A percentile compares a stretch with the other conserved stretches of the same genome.
phyloP scores from a whole-genome alignment of 768 basidiomycete genomes.

The Tricholoma sp. region DNA sequence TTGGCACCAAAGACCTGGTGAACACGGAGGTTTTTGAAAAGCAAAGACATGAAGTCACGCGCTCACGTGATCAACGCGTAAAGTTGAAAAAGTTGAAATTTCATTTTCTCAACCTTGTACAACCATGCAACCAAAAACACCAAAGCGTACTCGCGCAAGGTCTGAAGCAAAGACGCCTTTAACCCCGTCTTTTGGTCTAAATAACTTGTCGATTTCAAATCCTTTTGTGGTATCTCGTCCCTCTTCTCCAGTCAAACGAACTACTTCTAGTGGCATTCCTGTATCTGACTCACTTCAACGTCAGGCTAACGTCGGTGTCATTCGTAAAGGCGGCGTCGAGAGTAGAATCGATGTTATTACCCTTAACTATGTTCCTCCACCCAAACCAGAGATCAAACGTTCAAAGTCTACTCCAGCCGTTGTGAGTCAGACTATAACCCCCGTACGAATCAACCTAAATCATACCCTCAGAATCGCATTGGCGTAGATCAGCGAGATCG shows the following conservation, averaged over 20 bases:
- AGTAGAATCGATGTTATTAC: slow-evolving; percentile 74
- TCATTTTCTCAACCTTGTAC: neutral
- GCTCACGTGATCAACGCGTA: neutral
- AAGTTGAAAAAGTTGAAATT: slow-evolving; percentile 2
- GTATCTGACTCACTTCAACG: slow-evolving; percentile 51
- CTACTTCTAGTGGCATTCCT: slow-evolving; percentile 40
- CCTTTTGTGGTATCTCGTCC: slow-evolving; percentile 61
- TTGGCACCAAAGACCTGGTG: slow-evolving; percentile 95
- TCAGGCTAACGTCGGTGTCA: slow-evolving; percentile 64
- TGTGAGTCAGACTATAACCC: slow-evolving; percentile 23
- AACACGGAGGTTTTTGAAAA: slow-evolving; percentile 80
- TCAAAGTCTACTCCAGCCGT: slow-evolving; percentile 71
- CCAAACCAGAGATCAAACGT: slow-evolving; percentile 58
- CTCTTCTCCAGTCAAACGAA: slow-evolving; percentile 62
- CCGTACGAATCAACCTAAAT: neutral
- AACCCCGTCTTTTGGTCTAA: slow-evolving; percentile 43
- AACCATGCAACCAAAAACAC: slow-evolving; percentile 37
- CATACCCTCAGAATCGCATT: slow-evolving; percentile 36
- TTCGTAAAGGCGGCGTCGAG: slow-evolving; percentile 74
- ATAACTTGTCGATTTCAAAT: slow-evolving; percentile 44
- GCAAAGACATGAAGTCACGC: slow-evolving; percentile 27
- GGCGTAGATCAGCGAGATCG: slow-evolving; percentile 51
- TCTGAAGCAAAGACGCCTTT: slow-evolving; percentile 48
- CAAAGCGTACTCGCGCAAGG: slow-evolving; percentile 41
- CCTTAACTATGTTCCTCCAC: slow-evolving; percentile 68